Conservation (phyloP, 176 grass and related monocot species). For the Ampelocalamus luodianensis region DNA sequence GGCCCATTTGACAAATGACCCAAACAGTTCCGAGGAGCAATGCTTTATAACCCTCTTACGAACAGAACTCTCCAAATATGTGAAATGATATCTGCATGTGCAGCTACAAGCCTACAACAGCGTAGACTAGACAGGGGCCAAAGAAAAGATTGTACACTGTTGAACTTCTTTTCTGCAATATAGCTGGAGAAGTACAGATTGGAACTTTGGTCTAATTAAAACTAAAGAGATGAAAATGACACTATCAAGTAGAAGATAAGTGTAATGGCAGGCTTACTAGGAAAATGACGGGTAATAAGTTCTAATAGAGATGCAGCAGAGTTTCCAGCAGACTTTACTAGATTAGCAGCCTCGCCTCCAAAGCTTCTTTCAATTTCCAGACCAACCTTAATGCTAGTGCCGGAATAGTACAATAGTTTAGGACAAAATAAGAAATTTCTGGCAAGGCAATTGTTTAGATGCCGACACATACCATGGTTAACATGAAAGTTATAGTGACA, state of each 20-base stretch:
- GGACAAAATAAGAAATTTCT: not conserved
- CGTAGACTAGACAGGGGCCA: not conserved
- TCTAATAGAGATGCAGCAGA: conserved; percentile 77
- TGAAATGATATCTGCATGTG: conserved; percentile 2
- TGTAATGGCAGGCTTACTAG: conserved; percentile 52
- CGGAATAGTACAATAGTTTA: conserved; percentile 9
- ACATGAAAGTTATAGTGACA: not conserved
- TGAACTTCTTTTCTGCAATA: conserved; percentile 1
- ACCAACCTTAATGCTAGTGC: conserved; percentile 63
- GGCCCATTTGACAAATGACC: conserved; percentile 33
- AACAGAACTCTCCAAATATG: not conserved
- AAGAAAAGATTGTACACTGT: not conserved
- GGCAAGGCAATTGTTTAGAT: not conserved
- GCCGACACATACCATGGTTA: not conserved
- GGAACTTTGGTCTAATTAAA: not conserved
- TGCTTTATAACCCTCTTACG: not conserved
- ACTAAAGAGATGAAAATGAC: conserved; percentile 1
- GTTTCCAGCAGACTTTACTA: conserved; percentile 78
- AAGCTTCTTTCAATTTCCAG: conserved; percentile 82
- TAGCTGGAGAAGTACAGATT: not conserved
- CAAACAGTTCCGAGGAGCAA: not conserved
- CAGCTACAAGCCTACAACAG: conserved; percentile 19
- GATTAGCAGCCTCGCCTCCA: conserved; percentile 75
- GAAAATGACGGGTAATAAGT: conserved; percentile 85
- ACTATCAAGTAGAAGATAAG: conserved; percentile 17